Conservation (phyloP, 164 flowering plant species). For the Dillenia turbinata region DNA sequence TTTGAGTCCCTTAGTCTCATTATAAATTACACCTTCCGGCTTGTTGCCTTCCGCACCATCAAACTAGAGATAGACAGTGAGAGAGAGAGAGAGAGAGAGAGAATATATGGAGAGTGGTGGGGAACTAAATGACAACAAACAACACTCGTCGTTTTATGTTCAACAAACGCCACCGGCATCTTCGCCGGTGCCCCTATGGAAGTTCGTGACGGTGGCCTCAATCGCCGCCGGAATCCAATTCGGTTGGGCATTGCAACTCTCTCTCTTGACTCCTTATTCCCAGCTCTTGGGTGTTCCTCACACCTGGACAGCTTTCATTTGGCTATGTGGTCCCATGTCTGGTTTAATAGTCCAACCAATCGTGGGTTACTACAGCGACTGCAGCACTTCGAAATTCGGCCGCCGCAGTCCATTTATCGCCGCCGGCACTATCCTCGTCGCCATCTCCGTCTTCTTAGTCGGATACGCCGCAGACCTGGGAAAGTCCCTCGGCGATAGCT, state of each 20-base stretch:
- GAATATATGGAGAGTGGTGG: no score
- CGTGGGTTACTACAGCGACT: constrained; percentile 63
- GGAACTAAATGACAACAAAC: no score
- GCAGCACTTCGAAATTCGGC: constrained; percentile 52
- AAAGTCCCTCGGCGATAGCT: constrained; percentile 31
- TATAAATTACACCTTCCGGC: no score
- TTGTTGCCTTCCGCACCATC: no score
- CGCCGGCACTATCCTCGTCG: constrained; percentile 45
- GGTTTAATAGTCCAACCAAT: constrained; percentile 72
- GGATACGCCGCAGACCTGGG: constrained; percentile 72
- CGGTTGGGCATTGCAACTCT: constrained; percentile 84
- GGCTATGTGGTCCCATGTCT: constrained; percentile 85
- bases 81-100: no score
- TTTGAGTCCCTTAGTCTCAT: no score
- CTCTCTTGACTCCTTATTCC: constrained; percentile 65
- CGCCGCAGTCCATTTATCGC: constrained; percentile 72
- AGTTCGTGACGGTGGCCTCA: constrained; percentile 40
- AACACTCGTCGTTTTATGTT: background rate
- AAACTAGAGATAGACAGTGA: no score
- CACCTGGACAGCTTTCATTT: constrained; percentile 61
- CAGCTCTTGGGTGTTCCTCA: constrained; percentile 70
- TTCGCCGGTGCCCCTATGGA: constrained; percentile 20
- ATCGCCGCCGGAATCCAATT: constrained; percentile 74
- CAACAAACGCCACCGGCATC: background rate
- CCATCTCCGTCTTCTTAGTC: constrained; percentile 51